These are phyloP conservation scores for Ogataea haglerorum DNA, from an alignment of 805 yeast genomes.

Conservation along the genomic window DNA sequence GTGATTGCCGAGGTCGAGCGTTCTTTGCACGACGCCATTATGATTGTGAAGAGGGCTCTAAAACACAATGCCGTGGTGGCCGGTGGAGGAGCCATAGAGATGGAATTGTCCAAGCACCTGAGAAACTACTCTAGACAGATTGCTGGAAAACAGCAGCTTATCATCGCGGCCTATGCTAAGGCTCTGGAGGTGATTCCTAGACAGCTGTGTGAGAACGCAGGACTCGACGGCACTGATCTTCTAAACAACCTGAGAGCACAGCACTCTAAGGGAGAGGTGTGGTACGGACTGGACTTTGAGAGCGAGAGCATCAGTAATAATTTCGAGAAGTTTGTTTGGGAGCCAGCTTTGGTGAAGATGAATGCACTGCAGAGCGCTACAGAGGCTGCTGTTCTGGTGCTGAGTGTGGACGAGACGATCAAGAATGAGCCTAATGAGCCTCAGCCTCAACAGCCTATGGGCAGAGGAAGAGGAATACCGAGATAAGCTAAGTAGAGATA, in stretches of 20 bases:
- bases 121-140: slow-evolving; percentile 84
- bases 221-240: slow-evolving; percentile 94
- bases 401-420: slow-evolving; percentile 95
- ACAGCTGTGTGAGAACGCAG: slow-evolving; percentile 98
- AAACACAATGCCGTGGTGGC: slow-evolving; percentile 86
- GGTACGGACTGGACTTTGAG: slow-evolving; percentile 92
- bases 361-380: slow-evolving; percentile 96
- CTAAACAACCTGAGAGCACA: slow-evolving; percentile 87
- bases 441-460: slow-evolving; percentile 25
- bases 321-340: slow-evolving; percentile 90
- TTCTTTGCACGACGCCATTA: slow-evolving; percentile 95
- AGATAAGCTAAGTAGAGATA: slow-evolving; percentile 14
- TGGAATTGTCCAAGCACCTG: slow-evolving; percentile 88
- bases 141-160: slow-evolving; percentile 94
- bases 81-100: slow-evolving; percentile 99
- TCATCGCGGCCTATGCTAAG: slow-evolving; percentile 88
- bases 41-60: slow-evolving; percentile 95
- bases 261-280: slow-evolving; percentile 87
- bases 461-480: slow-evolving; percentile 57
- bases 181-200: slow-evolving; percentile 96
- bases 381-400: slow-evolving; percentile 90
- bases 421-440: slow-evolving; percentile 64
- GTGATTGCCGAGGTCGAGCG: slow-evolving; percentile 98
- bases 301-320: slow-evolving; percentile 81
- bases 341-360: slow-evolving; percentile 89